Evolutionary conservation across 495 filamentous ascomycete species (phyloP).

Genomic region (Penicillium verhagenii): DNA sequence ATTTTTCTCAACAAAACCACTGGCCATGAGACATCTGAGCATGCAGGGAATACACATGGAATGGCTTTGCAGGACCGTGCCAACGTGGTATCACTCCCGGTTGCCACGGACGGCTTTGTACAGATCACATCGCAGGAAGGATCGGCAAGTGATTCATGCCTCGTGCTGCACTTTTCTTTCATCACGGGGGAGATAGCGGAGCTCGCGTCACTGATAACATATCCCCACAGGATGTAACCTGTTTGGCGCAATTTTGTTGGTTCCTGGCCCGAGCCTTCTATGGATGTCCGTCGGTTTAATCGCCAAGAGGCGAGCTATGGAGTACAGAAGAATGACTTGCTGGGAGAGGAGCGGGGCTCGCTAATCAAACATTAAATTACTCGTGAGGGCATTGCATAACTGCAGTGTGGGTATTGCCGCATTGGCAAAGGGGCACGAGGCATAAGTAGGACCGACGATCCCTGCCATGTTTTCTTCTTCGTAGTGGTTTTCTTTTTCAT

Average conservation of each 20-base stretch:
- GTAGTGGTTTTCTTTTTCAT: background rate
- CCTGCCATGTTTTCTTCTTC: slow-evolving; percentile 3
- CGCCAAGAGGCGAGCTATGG: background rate
- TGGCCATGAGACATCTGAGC: background rate
- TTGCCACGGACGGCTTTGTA: background rate
- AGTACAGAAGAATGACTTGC: background rate
- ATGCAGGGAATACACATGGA: background rate
- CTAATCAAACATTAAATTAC: slow-evolving; percentile 1
- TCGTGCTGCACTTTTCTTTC: background rate
- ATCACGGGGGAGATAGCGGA: background rate
- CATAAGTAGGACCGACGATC: slow-evolving; percentile 20
- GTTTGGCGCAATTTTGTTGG: background rate
- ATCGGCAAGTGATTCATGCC: no score
- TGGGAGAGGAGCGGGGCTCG: background rate
- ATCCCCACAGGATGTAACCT: slow-evolving; percentile 18
- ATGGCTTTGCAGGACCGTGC: no score
- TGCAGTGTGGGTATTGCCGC: background rate
- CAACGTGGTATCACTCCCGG: background rate
- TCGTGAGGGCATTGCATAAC: background rate
- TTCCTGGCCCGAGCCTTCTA: slow-evolving; percentile 1
- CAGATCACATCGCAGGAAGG: background rate
- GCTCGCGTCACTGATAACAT: slow-evolving; percentile 6
- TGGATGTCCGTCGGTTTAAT: slow-evolving; percentile 15
- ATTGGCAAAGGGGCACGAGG: background rate
- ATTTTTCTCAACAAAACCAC: background rate